Evolutionary conservation across 805 yeast species (phyloP).

Genomic region (Zygosaccharomyces kombuchaensis): DNA sequence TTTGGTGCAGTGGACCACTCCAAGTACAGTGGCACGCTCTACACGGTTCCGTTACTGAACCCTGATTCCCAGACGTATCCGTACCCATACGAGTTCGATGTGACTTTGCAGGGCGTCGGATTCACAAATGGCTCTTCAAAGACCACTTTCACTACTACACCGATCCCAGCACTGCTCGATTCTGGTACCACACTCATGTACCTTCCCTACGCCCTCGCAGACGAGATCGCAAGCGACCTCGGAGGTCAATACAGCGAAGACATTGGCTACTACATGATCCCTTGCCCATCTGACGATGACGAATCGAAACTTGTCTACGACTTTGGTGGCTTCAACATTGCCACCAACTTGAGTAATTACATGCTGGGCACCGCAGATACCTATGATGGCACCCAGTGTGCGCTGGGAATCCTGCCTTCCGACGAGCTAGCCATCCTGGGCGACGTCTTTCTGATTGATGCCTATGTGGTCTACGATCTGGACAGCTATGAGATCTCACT

Average conservation of each 20-base stretch:
- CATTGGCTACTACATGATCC: conserved; percentile 44
- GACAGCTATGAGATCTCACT: conserved; percentile 54
- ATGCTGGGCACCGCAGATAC: conserved; percentile 19
- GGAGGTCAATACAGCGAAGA: conserved; percentile 42
- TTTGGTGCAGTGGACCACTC: conserved; percentile 72
- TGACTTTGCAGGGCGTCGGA: conserved; percentile 34
- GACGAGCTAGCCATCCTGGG: conserved; percentile 43
- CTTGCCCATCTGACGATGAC: conserved; percentile 39
- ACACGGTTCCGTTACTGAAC: conserved; percentile 50
- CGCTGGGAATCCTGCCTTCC: conserved; percentile 39
- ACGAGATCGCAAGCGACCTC: conserved; percentile 37
- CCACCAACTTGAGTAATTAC: conserved; percentile 42
- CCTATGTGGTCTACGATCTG: conserved; percentile 61
- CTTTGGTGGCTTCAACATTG: conserved; percentile 57
- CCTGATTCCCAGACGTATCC: conserved; percentile 13
- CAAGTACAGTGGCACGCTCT: conserved; percentile 50
- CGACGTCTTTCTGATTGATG: conserved; percentile 52
- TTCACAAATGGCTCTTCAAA: conserved; percentile 25
- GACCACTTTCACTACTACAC: conserved; percentile 29
- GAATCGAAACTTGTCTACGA: conserved; percentile 41
- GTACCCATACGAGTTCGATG: conserved; percentile 31
- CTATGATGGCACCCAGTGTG: conserved; percentile 36
- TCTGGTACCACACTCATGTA: conserved; percentile 44
- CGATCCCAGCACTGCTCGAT: conserved; percentile 41
- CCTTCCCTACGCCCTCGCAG: conserved; percentile 39